Evolutionary conservation across 208 protist genomes (phyloP).

Genomic region (Crithidia fasciculata): DNA sequence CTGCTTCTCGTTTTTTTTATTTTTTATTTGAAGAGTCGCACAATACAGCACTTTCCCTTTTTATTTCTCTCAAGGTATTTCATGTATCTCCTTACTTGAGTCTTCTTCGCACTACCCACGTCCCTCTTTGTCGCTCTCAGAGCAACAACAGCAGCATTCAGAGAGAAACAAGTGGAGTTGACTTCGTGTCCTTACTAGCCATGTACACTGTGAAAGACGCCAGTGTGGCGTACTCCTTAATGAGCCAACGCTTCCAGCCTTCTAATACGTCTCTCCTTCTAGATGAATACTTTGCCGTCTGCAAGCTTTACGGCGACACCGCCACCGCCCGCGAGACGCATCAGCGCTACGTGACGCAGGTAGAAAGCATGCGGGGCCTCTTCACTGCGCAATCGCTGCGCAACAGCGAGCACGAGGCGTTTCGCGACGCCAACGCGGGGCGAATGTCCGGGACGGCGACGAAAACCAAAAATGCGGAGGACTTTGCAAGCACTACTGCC

Average conservation of each 20-base stretch:
- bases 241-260: constrained; percentile 37
- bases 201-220: constrained; percentile 63
- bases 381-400: constrained; percentile 29
- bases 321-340: constrained; percentile 43
- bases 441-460: not conserved
- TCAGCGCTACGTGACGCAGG: constrained; percentile 40
- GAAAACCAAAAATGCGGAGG: not conserved
- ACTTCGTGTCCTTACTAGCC: no score
- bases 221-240: constrained; percentile 37
- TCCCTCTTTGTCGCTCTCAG: not conserved
- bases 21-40: no score
- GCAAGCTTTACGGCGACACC: constrained; percentile 36
- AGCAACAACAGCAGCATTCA: not conserved
- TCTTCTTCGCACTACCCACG: not conserved
- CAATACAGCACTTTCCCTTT: not conserved
- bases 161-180: no score
- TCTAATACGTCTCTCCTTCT: constrained; percentile 39
- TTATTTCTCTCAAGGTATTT: not conserved
- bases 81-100: not conserved
- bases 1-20: no score
- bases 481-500: not conserved
- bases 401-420: constrained; percentile 27
- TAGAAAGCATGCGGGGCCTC: constrained; percentile 35
- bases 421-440: constrained; percentile 1
- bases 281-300: constrained; percentile 46